phyloP scores from a whole-genome alignment of 116 monocot genomes.

The Trichopus zeylanicus region DNA sequence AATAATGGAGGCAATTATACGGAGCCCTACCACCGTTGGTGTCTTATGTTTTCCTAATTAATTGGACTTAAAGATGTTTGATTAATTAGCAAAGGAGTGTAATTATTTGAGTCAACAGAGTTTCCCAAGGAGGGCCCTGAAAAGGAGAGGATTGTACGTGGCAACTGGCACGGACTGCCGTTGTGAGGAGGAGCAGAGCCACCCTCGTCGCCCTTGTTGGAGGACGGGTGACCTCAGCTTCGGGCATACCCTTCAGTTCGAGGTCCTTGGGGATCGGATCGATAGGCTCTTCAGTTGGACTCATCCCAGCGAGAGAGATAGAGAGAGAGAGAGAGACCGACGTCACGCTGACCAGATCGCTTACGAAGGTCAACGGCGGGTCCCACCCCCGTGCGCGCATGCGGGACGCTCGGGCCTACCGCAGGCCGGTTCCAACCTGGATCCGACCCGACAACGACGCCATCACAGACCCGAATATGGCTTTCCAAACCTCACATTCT shows the following conservation, averaged over 20 bases:
- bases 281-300: too few relatives aligned
- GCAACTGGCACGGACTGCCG: too few relatives aligned
- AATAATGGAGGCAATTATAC: neutral
- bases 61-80: neutral
- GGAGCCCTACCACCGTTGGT: neutral
- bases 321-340: neutral
- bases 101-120: neutral
- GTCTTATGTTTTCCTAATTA: neutral
- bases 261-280: too few relatives aligned
- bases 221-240: too few relatives aligned
- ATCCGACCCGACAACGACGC: slow-evolving; percentile 1
- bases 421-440: neutral
- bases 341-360: slow-evolving; percentile 11
- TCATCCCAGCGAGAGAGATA: neutral
- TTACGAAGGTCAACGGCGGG: slow-evolving; percentile 5
- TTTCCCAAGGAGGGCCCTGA: too few relatives aligned
- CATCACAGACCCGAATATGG: neutral
- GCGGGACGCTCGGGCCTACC: slow-evolving; percentile 8
- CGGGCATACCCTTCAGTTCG: too few relatives aligned
- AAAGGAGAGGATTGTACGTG: too few relatives aligned
- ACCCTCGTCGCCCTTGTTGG: too few relatives aligned
- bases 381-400: slow-evolving; percentile 13
- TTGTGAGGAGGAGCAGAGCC: neutral
- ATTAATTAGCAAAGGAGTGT: neutral
- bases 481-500: neutral